These are phyloP conservation scores for Pseudopithomyces chartarum DNA, from an alignment of 2,329 filamentous ascomycete species.

Conservation along the genomic window DNA sequence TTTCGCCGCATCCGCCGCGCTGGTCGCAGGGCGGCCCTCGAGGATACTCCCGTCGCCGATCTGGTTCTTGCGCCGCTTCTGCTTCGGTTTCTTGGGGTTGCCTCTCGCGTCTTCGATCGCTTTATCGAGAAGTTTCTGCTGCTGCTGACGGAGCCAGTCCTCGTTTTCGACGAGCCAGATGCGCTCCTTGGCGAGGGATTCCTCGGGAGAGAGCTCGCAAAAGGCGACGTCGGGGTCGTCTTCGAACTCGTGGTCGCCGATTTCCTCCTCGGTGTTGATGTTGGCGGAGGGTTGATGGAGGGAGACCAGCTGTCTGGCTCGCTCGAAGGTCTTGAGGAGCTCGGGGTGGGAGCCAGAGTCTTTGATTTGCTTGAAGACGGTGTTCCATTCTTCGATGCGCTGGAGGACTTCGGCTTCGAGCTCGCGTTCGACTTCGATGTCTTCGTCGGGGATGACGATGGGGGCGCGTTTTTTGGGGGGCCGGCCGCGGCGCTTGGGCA, in stretches of 20 bases:
- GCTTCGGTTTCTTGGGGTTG: conserved; percentile 55
- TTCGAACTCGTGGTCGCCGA: conserved; percentile 82
- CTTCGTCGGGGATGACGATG: conserved; percentile 48
- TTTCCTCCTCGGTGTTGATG: conserved; percentile 54
- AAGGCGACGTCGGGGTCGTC: conserved; percentile 86
- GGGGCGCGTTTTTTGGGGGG: conserved; percentile 38
- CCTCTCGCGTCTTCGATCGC: conserved; percentile 64
- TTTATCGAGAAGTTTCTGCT: conserved; percentile 78
- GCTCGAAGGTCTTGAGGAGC: conserved; percentile 30
- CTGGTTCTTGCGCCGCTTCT: conserved; percentile 43
- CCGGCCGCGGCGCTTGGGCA: conserved; percentile 46
- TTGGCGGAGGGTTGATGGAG: conserved; percentile 30
- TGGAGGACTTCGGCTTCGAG: conserved; percentile 52
- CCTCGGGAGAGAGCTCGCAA: conserved; percentile 70
- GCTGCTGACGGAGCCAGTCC: conserved; percentile 85
- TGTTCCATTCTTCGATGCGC: conserved; percentile 37
- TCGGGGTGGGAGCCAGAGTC: conserved; percentile 36
- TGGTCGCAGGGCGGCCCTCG: conserved; percentile 48
- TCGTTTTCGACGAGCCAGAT: conserved; percentile 97
- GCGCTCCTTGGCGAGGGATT: conserved; percentile 83
- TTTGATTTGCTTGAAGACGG: conserved; percentile 34
- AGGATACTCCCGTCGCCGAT: conserved; percentile 50
- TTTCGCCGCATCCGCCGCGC: conserved; percentile 51
- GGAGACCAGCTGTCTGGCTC: conserved; percentile 34
- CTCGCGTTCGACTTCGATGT: conserved; percentile 53